A percentile compares a stretch with the other conserved stretches of the same genome.
phyloP scores from a whole-genome alignment of 768 basidiomycete species.

The Dacryopinax spathularia region DNA sequence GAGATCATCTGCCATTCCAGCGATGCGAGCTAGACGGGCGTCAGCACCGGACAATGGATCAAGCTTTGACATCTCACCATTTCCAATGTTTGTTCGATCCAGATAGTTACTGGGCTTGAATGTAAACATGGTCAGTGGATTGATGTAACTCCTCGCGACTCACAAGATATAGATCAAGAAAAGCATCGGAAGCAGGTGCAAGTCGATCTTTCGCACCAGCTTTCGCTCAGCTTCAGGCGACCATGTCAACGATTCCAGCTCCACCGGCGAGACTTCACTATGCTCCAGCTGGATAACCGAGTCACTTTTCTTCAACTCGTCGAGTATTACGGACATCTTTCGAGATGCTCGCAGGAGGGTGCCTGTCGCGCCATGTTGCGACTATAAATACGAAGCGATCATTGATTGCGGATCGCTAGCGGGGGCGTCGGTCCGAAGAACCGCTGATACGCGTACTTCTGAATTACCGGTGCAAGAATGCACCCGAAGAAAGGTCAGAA shows the following conservation, averaged over 20 bases:
- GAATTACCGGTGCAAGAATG: background rate
- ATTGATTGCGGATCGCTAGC: background rate
- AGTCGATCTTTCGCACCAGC: conserved; percentile 11
- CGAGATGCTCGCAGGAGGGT: background rate
- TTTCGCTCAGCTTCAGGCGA: background rate
- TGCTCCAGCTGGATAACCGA: background rate
- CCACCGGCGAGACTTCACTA: background rate
- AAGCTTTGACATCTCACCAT: conserved; percentile 16
- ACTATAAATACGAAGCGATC: background rate
- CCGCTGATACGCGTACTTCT: background rate
- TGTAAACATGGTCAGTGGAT: background rate
- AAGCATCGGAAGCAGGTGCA: conserved; percentile 11
- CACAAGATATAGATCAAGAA: conserved; percentile 10
- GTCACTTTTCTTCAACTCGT: background rate
- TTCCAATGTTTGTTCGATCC: conserved; percentile 23
- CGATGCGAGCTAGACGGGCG: background rate
- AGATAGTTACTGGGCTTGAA: conserved; percentile 10
- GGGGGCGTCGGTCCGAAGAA: background rate
- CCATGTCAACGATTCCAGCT: background rate
- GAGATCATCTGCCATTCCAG: conserved; percentile 17
- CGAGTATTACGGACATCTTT: background rate
- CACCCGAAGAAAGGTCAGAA: background rate
- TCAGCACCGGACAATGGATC: background rate
- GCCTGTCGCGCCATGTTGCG: background rate
- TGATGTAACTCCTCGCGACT: background rate